These are phyloP conservation scores for Penicillium paneum DNA, from an alignment of 2,329 filamentous ascomycete genomes.

Conservation along the genomic window DNA sequence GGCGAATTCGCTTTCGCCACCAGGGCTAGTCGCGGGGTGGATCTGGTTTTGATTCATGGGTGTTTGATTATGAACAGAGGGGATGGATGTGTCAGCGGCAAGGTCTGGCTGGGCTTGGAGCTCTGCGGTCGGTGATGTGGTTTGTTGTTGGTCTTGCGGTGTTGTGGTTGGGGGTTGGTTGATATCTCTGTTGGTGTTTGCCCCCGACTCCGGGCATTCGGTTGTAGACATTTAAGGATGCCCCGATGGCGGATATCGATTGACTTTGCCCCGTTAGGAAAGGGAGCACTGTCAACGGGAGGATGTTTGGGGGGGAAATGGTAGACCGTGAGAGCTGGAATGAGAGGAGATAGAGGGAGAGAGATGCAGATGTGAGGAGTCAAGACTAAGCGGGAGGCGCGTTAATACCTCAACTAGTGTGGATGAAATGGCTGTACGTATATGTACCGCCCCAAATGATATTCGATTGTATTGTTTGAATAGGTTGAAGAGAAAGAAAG, in stretches of 20 bases:
- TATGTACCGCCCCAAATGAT: neutral
- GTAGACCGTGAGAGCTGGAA: neutral
- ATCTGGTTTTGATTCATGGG: slow-evolving; percentile 12
- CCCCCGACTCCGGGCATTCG: slow-evolving; percentile 22
- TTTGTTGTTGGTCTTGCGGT: slow-evolving; percentile 14
- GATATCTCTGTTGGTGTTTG: slow-evolving; percentile 17
- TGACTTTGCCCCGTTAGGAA: slow-evolving; percentile 6
- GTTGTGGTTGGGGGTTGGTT: slow-evolving; percentile 14
- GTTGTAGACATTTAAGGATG: slow-evolving; percentile 23
- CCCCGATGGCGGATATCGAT: slow-evolving; percentile 17
- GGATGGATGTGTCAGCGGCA: slow-evolving; percentile 10
- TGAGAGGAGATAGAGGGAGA: slow-evolving; percentile 5
- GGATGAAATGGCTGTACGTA: neutral
- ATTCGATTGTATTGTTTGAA: neutral
- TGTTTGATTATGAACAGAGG: slow-evolving; percentile 12
- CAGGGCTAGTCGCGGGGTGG: slow-evolving; percentile 18
- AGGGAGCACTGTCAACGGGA: neutral
- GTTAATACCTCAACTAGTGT: slow-evolving; percentile 12
- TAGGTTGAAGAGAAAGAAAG: neutral
- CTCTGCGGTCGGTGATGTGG: neutral
- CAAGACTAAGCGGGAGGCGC: slow-evolving; percentile 16
- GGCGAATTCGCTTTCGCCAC: slow-evolving; percentile 21
- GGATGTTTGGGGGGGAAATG: neutral
- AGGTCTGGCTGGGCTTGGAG: slow-evolving; percentile 8
- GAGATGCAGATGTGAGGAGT: slow-evolving; percentile 24